Evolutionary conservation across 1,284 basidiomycete genomes (phyloP).

Genomic region (Inonotus obliquus): DNA sequence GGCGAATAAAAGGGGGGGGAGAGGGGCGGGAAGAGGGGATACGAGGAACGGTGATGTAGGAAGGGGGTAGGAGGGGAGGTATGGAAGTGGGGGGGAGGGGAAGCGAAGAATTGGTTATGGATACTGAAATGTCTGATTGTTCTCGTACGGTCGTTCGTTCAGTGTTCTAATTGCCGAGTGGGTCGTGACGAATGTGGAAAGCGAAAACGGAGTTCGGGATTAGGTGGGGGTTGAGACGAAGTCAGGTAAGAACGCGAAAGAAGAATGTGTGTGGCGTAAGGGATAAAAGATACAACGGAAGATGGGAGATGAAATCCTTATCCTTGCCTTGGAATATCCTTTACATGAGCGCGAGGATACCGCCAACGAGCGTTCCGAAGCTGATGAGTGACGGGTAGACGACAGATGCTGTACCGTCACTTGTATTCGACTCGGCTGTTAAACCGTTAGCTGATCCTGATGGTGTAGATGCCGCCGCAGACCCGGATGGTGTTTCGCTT

Average conservation of each 20-base stretch:
- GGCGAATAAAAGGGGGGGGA: too few species aligned
- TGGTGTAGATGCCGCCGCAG: not conserved
- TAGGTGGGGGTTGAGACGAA: not conserved
- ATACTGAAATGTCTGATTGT: not conserved
- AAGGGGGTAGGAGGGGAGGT: not conserved
- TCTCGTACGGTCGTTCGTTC: not conserved
- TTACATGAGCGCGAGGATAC: constrained; percentile 1
- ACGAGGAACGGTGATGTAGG: not conserved
- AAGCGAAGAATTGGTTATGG: not conserved
- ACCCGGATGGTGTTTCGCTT: not conserved
- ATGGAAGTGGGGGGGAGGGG: not conserved
- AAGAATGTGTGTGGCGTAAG: too few species aligned
- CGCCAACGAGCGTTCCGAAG: not conserved
- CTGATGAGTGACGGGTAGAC: not conserved
- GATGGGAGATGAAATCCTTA: not conserved
- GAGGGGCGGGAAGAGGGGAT: too few species aligned
- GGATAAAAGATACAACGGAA: not conserved
- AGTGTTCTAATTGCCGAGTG: too few species aligned
- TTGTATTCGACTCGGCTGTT: not conserved
- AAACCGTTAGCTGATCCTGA: not conserved
- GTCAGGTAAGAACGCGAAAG: not conserved
- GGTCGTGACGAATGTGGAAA: too few species aligned
- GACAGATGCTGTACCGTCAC: not conserved
- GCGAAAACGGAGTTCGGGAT: too few species aligned
- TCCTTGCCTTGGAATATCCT: not conserved